A percentile compares a stretch with the other conserved stretches of the same genome.
phyloP scores from a whole-genome alignment of 768 basidiomycete genomes.

The Tephrocybe sp. region DNA sequence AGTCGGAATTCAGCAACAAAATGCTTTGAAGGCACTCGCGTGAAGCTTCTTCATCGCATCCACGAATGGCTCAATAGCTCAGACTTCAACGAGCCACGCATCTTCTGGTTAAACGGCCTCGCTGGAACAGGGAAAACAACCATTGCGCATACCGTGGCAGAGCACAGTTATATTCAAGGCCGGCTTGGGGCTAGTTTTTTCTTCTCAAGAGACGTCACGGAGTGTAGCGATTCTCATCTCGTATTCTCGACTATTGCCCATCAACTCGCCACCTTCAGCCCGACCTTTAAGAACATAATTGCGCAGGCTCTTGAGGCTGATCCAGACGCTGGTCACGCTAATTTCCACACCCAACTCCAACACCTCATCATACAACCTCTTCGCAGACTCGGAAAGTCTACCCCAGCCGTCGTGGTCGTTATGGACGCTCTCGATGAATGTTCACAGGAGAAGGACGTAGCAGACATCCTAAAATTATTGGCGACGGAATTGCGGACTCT shows the following conservation, averaged over 20 bases:
- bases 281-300: background rate
- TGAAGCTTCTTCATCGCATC: slow-evolving; percentile 7
- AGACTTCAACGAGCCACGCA: slow-evolving; percentile 5
- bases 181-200: slow-evolving; percentile 14
- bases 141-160: slow-evolving; percentile 15
- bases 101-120: slow-evolving; percentile 14
- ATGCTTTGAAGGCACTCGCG: slow-evolving; percentile 13
- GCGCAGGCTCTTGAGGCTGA: slow-evolving; percentile 5
- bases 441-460: background rate
- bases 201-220: slow-evolving; percentile 12
- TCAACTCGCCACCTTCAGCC: slow-evolving; percentile 6
- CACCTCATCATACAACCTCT: slow-evolving; percentile 9
- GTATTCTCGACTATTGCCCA: slow-evolving; percentile 13
- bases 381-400: background rate
- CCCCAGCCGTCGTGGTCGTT: slow-evolving; percentile 3
- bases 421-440: slow-evolving; percentile 13
- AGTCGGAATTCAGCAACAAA: slow-evolving; percentile 10
- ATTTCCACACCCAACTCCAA: slow-evolving; percentile 5
- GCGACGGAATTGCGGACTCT: slow-evolving; percentile 8
- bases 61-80: slow-evolving; percentile 9
- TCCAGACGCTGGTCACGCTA: slow-evolving; percentile 4
- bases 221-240: slow-evolving; percentile 3
- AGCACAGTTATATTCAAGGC: background rate
- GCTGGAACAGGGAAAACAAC: slow-evolving; percentile 16
- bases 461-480: slow-evolving; percentile 9